A percentile compares a stretch with the other conserved stretches of the same genome.
phyloP scores from a whole-genome alignment of 2,329 filamentous ascomycete genomes.

The Verticillium longisporum region DNA sequence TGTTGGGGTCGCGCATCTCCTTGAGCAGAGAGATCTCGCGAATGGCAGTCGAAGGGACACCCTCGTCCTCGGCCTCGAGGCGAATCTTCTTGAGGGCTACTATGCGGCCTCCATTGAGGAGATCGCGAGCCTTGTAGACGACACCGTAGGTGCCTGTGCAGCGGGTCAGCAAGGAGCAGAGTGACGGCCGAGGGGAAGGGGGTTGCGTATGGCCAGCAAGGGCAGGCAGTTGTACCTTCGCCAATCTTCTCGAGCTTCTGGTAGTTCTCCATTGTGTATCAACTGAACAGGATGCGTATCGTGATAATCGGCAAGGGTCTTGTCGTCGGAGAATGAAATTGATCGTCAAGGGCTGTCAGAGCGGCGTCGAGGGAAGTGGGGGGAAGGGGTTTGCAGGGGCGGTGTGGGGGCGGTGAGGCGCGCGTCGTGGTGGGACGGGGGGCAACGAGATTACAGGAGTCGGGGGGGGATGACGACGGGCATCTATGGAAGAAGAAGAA shows the following conservation, averaged over 20 bases:
- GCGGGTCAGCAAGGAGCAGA: neutral
- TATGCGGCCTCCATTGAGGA: slow-evolving; percentile 74
- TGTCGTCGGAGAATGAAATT: too few relatives aligned
- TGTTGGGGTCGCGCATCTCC: slow-evolving; percentile 89
- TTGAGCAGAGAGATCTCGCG: slow-evolving; percentile 91
- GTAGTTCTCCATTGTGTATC: slow-evolving; percentile 75
- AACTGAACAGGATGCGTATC: neutral
- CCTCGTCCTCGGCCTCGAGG: slow-evolving; percentile 90
- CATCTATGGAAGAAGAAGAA: neutral
- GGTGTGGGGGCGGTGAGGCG: neutral
- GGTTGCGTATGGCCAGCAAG: neutral
- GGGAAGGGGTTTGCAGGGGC: slow-evolving; percentile 1
- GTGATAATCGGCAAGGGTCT: neutral
- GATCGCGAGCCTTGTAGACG: slow-evolving; percentile 88
- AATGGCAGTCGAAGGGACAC: slow-evolving; percentile 86
- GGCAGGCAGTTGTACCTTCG: slow-evolving; percentile 60
- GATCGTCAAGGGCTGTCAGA: neutral
- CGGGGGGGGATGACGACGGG: neutral
- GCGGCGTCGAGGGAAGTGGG: neutral
- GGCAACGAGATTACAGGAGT: neutral
- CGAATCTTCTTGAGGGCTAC: slow-evolving; percentile 94
- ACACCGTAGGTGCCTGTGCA: slow-evolving; percentile 80
- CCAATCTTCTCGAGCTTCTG: slow-evolving; percentile 96
- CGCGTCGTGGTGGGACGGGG: neutral
- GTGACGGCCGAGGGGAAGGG: neutral